Percentiles rank a stretch among this genome's conserved stretches.
Evolutionary conservation across 1,284 basidiomycete species (phyloP).

Genomic region (Entoloma clypeatum): DNA sequence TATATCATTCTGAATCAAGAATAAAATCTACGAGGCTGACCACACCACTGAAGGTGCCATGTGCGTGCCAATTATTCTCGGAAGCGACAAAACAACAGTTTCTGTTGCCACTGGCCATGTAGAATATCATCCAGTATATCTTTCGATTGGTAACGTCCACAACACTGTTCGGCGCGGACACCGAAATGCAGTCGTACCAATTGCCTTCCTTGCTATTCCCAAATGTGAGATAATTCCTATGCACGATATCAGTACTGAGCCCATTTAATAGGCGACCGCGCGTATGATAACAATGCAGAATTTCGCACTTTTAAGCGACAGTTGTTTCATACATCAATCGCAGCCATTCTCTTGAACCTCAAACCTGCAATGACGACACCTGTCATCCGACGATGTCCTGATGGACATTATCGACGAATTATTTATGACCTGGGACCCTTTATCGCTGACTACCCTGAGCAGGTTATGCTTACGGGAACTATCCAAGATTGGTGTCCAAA

Average conservation of each 20-base stretch:
- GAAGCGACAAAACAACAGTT: constrained; percentile 11
- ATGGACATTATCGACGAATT: constrained; percentile 22
- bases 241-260: too few species aligned
- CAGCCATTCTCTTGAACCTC: constrained; percentile 12
- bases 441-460: constrained; percentile 31
- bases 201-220: constrained; percentile 25
- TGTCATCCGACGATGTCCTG: constrained; percentile 18
- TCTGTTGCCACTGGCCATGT: constrained; percentile 10
- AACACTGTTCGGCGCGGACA: constrained; percentile 23
- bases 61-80: constrained; percentile 9
- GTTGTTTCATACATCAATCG: constrained; percentile 21
- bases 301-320: constrained; percentile 24
- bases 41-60: constrained; percentile 7
- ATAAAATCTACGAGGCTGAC: not conserved
- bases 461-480: constrained; percentile 21
- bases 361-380: constrained; percentile 21
- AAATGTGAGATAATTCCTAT: too few species aligned
- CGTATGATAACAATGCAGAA: too few species aligned
- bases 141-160: constrained; percentile 23
- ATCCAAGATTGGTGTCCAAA: constrained; percentile 26
- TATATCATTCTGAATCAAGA: too few species aligned
- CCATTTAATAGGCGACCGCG: too few species aligned
- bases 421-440: constrained; percentile 25
- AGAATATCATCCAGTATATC: constrained; percentile 11
- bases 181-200: constrained; percentile 15